These are phyloP conservation scores for Tanacetum coccineum DNA, from an alignment of 129 eudicot species.

Conservation along the genomic window DNA sequence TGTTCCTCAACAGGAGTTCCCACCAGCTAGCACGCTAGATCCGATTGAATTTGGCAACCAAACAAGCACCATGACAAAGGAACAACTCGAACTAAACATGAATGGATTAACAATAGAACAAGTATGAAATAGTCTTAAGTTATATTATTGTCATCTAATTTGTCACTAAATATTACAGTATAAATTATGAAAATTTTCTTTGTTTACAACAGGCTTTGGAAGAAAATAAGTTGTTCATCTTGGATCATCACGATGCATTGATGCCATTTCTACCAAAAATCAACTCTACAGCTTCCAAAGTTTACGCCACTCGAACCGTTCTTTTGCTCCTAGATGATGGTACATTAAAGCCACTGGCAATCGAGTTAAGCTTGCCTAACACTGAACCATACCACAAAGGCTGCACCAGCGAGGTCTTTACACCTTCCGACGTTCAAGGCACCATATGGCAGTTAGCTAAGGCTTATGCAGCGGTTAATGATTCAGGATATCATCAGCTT, in stretches of 20 bases:
- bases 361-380: constrained; percentile 77
- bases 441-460: constrained; percentile 88
- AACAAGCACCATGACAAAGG: constrained; percentile 55
- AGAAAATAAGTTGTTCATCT: constrained; percentile 60
- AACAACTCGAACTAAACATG: constrained; percentile 59
- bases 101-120: constrained; percentile 56
- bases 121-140: constrained; percentile 24
- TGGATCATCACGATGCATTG: constrained; percentile 82
- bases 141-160: neutral
- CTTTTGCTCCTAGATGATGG: constrained; percentile 67
- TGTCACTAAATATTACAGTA: neutral
- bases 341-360: constrained; percentile 79
- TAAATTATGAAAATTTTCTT: neutral
- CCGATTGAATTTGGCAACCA: constrained; percentile 66
- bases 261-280: constrained; percentile 76
- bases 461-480: constrained; percentile 94
- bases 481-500: constrained; percentile 93
- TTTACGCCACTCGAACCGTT: constrained; percentile 73
- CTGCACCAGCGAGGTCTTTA: constrained; percentile 51
- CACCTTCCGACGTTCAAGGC: constrained; percentile 46
- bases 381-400: constrained; percentile 47
- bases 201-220: constrained; percentile 58
- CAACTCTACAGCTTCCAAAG: constrained; percentile 59
- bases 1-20: constrained; percentile 56
- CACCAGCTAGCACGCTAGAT: constrained; percentile 76